Conservation (phyloP, 805 yeast genomes). For the Debaryomyces hansenii region DNA sequence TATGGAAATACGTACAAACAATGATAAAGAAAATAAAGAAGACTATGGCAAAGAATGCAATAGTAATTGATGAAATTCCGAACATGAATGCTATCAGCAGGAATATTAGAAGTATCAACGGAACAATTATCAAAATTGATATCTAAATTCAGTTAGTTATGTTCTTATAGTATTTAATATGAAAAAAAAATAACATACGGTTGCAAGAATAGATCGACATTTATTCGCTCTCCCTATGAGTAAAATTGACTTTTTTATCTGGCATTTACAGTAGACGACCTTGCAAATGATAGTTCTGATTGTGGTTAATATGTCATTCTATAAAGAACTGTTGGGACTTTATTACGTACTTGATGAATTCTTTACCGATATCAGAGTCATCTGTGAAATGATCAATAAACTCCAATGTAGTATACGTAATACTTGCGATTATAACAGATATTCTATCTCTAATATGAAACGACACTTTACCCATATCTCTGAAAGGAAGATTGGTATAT, state of each 20-base stretch:
- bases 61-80: conserved; percentile 13
- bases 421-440: not conserved
- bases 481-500: not conserved
- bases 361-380: not conserved
- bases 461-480: not conserved
- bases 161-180: not conserved
- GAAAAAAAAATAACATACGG: not conserved
- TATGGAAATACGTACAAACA: conserved; percentile 10
- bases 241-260: not conserved
- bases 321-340: too few species aligned
- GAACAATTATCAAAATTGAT: not conserved
- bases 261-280: not conserved
- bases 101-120: not conserved
- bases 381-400: not conserved
- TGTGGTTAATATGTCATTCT: not conserved
- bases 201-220: not conserved
- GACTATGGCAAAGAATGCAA: conserved; percentile 7
- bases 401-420: not conserved
- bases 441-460: not conserved
- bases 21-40: conserved; percentile 8
- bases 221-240: not conserved
- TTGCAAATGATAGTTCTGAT: not conserved
- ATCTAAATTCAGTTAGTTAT: not conserved
- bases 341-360: not conserved
- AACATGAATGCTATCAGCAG: conserved; percentile 7